Evolutionary conservation across 2,329 filamentous ascomycete species (phyloP), one percentile per base, ranked within the genome.

Genomic region (Zarea fungicola): DNA sequence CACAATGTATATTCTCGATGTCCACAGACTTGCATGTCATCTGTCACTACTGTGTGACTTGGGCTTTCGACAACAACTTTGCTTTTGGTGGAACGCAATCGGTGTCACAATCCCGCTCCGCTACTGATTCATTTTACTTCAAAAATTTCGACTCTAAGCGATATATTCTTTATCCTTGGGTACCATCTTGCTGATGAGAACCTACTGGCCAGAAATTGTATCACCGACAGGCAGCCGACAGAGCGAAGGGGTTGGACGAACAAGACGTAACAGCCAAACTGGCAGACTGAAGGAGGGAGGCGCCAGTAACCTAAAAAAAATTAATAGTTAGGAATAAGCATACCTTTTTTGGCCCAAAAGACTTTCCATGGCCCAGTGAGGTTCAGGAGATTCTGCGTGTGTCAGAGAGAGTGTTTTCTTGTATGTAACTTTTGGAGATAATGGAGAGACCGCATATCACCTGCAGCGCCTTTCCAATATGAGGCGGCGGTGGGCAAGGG

Each of bases 401-500:
- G n/a, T n/a, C 14, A 19, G 6, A 4, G 22, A 9, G 2, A 29
- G 40, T n/a, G 16, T 5, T 7, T 4, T 19, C 4, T 14, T 10
- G n/a, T 22, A 28, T 26, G 3, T 32, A 45, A 34, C 6, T 32
- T 35, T n/a, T 34, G 8, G 4, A 44, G 41, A 14, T 22, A 31
- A 13, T 45, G 19, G 11, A 50, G 41, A 21, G 34, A 18, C n/a
- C 23, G 13, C 21, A 34, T 26, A 21, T 45, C 35, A n/a, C 48
- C 48, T 9, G n/a, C n/a, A 14, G 34, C 41, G 1, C 26, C 48
- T 23, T 45, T 50, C 71, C 76, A 83, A 62, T 81, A 84, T 0
- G 75, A n/a, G n/a, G n/a, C 71, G 1, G 70, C 78, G 0, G 81
- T 72, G 16, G 87, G 70, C 22, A 78, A n/a, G n/a, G 67, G 14